Conservation (phyloP, 192 early-diverging fungal species). For the Backusella tarrabulga region DNA sequence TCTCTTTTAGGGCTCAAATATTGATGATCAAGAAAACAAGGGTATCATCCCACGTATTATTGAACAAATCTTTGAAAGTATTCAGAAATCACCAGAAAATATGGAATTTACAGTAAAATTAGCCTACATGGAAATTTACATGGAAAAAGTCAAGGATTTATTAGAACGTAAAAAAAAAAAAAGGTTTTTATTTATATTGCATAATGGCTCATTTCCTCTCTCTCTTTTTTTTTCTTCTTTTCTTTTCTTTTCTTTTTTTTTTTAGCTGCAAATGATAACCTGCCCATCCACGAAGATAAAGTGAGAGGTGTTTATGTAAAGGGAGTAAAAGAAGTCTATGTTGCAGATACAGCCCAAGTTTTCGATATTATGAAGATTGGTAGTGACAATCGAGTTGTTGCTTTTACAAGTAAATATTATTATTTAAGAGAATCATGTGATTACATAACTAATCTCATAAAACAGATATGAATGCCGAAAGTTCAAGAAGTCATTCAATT, state of each 20-base stretch:
- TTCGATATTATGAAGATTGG: constrained; percentile 97
- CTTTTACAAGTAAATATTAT: constrained; percentile 72
- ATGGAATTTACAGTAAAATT: constrained; percentile 98
- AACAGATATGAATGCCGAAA: constrained; percentile 97
- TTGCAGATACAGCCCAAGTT: constrained; percentile 89
- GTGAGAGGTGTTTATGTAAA: constrained; percentile 96
- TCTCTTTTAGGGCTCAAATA: constrained; percentile 66
- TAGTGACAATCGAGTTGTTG: constrained; percentile 81
- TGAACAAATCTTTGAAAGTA: constrained; percentile 94
- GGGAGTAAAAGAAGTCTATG: constrained; percentile 95
- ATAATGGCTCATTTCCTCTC: neutral
- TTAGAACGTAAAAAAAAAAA: constrained; percentile 65
- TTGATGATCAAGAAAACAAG: constrained; percentile 83
- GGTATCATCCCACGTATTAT: constrained; percentile 98
- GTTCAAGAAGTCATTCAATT: constrained; percentile 96
- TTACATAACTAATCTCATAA: neutral
- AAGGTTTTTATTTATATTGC: neutral
- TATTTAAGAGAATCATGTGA: neutral
- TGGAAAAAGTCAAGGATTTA: constrained; percentile 98
- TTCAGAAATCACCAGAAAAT: constrained; percentile 83
- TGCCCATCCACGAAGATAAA: constrained; percentile 98
- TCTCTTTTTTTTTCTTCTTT: too few relatives aligned
- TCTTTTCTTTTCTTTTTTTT: neutral
- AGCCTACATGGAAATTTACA: constrained; percentile 99
- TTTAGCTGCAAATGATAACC: constrained; percentile 78